phyloP scores from a whole-genome alignment of 2,329 filamentous ascomycete genomes.

The Xylaria sp. region DNA sequence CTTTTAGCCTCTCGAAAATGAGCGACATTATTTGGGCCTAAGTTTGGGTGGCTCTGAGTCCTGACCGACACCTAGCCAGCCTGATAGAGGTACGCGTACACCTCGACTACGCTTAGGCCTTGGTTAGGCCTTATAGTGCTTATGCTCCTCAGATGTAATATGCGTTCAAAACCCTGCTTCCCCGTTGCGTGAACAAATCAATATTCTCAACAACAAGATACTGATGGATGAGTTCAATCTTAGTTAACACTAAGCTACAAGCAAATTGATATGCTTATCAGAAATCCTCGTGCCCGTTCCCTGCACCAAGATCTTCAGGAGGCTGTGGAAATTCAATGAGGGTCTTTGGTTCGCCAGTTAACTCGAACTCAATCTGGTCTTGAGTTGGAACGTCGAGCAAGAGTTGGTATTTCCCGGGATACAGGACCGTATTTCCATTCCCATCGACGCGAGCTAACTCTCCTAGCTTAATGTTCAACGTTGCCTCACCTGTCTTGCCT shows the following conservation, averaged over 20 bases:
- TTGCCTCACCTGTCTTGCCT: constrained; percentile 43
- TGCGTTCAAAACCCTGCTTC: no score
- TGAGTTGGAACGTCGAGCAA: constrained; percentile 54
- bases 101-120: no score
- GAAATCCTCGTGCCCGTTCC: constrained; percentile 44
- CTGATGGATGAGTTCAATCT: no score
- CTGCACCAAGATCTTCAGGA: constrained; percentile 42
- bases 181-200: no score
- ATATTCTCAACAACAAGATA: no score
- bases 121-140: no score
- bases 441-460: constrained; percentile 58
- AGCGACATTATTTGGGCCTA: no score
- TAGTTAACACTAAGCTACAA: not conserved
- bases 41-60: no score
- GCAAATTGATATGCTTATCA: not conserved
- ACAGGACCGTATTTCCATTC: constrained; percentile 58
- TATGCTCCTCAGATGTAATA: no score
- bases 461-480: constrained; percentile 56
- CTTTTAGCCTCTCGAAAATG: no score
- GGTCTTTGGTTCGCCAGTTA: constrained; percentile 53
- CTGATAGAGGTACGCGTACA: no score
- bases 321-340: constrained; percentile 52
- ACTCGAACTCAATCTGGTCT: constrained; percentile 53
- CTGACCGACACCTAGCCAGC: no score
- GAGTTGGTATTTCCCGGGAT: constrained; percentile 58